Conservation (phyloP, 2,329 filamentous ascomycete species). For the Dothistroma septosporum region DNA sequence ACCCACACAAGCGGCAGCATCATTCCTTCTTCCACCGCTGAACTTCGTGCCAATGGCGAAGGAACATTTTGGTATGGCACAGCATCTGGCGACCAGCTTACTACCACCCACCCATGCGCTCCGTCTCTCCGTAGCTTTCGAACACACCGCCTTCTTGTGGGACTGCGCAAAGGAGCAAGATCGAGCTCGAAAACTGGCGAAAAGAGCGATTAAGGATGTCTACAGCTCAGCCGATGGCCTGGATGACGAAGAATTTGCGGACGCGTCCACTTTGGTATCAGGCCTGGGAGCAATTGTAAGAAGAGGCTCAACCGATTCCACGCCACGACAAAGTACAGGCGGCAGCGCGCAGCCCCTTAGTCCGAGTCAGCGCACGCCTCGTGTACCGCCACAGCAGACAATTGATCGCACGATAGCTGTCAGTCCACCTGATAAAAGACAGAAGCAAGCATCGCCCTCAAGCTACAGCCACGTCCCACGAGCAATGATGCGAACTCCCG, state of each 20-base stretch:
- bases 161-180: conserved; percentile 84
- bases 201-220: conserved; percentile 80
- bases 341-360: conserved; percentile 4
- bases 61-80: conserved; percentile 74
- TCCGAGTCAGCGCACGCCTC: conserved; percentile 10
- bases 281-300: conserved; percentile 86
- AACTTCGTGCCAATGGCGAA: conserved; percentile 83
- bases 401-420: conserved; percentile 34
- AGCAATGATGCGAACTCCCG: conserved; percentile 24
- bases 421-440: conserved; percentile 22
- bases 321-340: conserved; percentile 20
- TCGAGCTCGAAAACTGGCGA: conserved; percentile 70
- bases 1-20: conserved; percentile 45
- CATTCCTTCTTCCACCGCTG: conserved; percentile 72
- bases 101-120: conserved; percentile 87
- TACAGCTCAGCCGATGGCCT: conserved; percentile 89
- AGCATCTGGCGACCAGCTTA: conserved; percentile 66
- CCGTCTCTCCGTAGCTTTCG: conserved; percentile 82
- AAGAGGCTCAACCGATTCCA: conserved; percentile 50
- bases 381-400: conserved; percentile 5
- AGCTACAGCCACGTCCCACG: conserved; percentile 13
- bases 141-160: conserved; percentile 89
- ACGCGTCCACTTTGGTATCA: conserved; percentile 82
- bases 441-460: conserved; percentile 5
- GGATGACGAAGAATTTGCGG: conserved; percentile 91